Evolutionary conservation across 345 rosid genomes (phyloP), one percentile per base, ranked within the genome.

Genomic region (Camelina laxa): DNA sequence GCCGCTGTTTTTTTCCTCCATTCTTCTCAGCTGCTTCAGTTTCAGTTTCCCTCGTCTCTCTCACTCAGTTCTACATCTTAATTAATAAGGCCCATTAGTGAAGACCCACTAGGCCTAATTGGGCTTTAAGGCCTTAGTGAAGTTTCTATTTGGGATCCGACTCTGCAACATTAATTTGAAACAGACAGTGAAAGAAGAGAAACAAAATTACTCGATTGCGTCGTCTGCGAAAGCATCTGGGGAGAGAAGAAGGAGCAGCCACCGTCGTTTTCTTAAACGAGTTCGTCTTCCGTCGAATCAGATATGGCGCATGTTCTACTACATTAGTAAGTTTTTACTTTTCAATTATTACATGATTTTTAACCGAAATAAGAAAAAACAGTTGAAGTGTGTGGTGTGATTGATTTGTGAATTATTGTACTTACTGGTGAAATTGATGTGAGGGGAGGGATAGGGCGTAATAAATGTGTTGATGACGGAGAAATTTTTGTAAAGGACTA

Each of bases 151-250:
- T 55, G 41, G 56, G 42, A 14, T 42, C 57, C 39, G 7, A 7
- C 47, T 17, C 50, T 16, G 31, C 6, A 41, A 15, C 70, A 69
- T 69, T 21, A 45, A 16, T 76, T 65, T 69, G 69, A 69, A 76
- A 62, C 19, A 69, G 70, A 69, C 31, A 10, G 30, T 44, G n/a
- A 51, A 14, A 38, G 60, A 70, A 67, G 27, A 67, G 27, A 60
- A 35, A 68, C 56, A 60, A 70, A 64, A 10, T 39, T 20, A 4
- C 21, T 57, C 3, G 75, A 41, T 70, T 27, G 70, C 67, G 75
- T 77, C 80, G 66, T 70, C 80, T 56, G 51, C 59, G 69, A 70
- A 77, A 77, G 72, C n/a, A 70, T 75, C 65, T 12, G 2, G 59
- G 56, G 67, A 56, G 41, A 47, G 9, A 33, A 33, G 36, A 33